Conservation (phyloP, 1,284 basidiomycete species). For the Cryptococcus depauperatus region DNA sequence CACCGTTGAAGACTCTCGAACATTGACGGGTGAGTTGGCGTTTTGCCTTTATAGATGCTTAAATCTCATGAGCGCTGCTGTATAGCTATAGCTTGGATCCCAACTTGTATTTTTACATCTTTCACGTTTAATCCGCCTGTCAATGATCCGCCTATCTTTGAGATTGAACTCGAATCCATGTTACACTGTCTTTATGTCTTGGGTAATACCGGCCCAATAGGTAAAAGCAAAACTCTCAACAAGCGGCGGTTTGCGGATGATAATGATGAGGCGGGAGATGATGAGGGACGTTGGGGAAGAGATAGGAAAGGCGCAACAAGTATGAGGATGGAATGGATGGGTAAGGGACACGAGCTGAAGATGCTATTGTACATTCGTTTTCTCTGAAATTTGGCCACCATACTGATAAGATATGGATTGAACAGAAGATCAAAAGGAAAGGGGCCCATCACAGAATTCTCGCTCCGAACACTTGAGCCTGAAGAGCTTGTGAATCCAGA, state of each 20-base stretch:
- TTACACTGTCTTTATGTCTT: constrained; percentile 88
- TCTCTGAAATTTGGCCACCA: not conserved
- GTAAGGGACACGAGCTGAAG: constrained; percentile 67
- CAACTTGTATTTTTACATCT: constrained; percentile 67
- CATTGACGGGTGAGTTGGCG: not conserved
- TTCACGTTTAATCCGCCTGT: constrained; percentile 56
- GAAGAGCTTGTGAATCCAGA: constrained; percentile 71
- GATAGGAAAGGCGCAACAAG: constrained; percentile 50
- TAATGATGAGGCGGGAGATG: constrained; percentile 24
- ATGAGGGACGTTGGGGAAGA: constrained; percentile 5
- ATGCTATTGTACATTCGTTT: constrained; percentile 64
- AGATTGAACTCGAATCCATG: constrained; percentile 70
- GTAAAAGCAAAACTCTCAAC: not conserved
- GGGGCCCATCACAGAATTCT: constrained; percentile 80
- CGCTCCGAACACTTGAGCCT: constrained; percentile 76
- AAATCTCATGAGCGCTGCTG: not conserved
- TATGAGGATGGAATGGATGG: constrained; percentile 75
- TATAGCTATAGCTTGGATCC: constrained; percentile 76
- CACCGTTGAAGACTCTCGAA: not conserved
- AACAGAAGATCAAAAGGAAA: constrained; percentile 68
- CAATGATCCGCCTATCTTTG: constrained; percentile 50
- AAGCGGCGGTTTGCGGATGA: constrained; percentile 47
- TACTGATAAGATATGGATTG: not conserved
- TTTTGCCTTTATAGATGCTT: not conserved
- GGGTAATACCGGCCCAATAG: constrained; percentile 57